phyloP scores from a whole-genome alignment of 2,329 filamentous ascomycete genomes.

The Allantophomopsis cytisporea region DNA sequence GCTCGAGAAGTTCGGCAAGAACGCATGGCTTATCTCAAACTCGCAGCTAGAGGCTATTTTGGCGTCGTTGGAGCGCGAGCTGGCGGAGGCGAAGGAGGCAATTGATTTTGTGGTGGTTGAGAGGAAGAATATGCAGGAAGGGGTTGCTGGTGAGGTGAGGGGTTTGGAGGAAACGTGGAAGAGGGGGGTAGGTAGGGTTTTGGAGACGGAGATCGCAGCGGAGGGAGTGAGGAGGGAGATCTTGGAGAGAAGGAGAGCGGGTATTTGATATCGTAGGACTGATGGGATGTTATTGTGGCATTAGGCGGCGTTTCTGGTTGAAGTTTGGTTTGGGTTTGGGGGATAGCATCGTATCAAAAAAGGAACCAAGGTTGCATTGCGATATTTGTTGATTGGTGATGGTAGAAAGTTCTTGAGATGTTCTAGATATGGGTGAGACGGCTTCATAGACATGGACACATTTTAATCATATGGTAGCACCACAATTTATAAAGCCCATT shows the following conservation, averaged over 20 bases:
- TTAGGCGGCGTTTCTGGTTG: too few relatives aligned
- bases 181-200: constrained; percentile 59
- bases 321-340: too few relatives aligned
- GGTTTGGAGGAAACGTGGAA: constrained; percentile 70
- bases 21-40: constrained; percentile 84
- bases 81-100: constrained; percentile 52
- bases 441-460: too few relatives aligned
- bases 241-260: constrained; percentile 43
- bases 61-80: constrained; percentile 56
- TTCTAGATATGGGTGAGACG: too few relatives aligned
- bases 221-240: constrained; percentile 58
- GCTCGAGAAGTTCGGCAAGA: constrained; percentile 46
- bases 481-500: too few relatives aligned
- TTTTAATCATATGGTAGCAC: too few relatives aligned
- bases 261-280: too few relatives aligned
- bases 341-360: too few relatives aligned
- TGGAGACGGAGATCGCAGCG: constrained; percentile 79
- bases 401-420: too few relatives aligned
- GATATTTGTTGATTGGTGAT: too few relatives aligned
- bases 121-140: constrained; percentile 57
- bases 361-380: too few relatives aligned
- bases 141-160: constrained; percentile 57
- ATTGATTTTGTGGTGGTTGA: constrained; percentile 62
- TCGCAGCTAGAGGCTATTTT: constrained; percentile 64
- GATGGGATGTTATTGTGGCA: too few relatives aligned